phyloP scores from a whole-genome alignment of 2,329 filamentous ascomycete genomes.

The Pseudogymnoascus sp. region DNA sequence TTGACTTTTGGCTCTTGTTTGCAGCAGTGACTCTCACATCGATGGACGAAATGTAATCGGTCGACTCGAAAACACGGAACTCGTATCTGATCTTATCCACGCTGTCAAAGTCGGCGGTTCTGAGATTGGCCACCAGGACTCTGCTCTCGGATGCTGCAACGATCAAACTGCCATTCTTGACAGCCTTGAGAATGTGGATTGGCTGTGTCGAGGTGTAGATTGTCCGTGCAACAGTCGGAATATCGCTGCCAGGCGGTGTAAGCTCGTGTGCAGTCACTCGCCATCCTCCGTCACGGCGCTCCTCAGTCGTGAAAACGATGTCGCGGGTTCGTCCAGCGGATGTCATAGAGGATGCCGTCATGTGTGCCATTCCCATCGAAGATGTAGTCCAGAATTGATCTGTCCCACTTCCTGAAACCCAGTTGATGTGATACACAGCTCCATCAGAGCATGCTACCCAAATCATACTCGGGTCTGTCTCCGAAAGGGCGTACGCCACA shows the following conservation, averaged over 20 bases:
- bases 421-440: slow-evolving; percentile 49
- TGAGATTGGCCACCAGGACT: slow-evolving; percentile 53
- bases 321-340: slow-evolving; percentile 27
- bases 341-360: slow-evolving; percentile 30
- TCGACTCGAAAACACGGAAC: slow-evolving; percentile 50
- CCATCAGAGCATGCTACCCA: slow-evolving; percentile 57
- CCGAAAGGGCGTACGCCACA: slow-evolving; percentile 36
- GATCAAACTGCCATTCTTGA: slow-evolving; percentile 50
- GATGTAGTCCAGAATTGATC: slow-evolving; percentile 35
- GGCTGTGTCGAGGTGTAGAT: slow-evolving; percentile 34
- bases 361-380: slow-evolving; percentile 28
- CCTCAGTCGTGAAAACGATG: slow-evolving; percentile 30
- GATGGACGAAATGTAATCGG: slow-evolving; percentile 59
- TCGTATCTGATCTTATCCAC: slow-evolving; percentile 44
- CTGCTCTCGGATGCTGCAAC: slow-evolving; percentile 45
- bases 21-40: slow-evolving; percentile 46
- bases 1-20: slow-evolving; percentile 25
- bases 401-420: slow-evolving; percentile 42
- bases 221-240: slow-evolving; percentile 26
- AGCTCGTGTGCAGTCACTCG: slow-evolving; percentile 30
- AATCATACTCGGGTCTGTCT: slow-evolving; percentile 38
- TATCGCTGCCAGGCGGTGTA: slow-evolving; percentile 25
- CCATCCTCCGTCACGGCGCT: slow-evolving; percentile 25
- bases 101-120: slow-evolving; percentile 26
- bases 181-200: slow-evolving; percentile 43